Conservation (phyloP, 352 stramenopile species). For the Pythium coloratum region DNA sequence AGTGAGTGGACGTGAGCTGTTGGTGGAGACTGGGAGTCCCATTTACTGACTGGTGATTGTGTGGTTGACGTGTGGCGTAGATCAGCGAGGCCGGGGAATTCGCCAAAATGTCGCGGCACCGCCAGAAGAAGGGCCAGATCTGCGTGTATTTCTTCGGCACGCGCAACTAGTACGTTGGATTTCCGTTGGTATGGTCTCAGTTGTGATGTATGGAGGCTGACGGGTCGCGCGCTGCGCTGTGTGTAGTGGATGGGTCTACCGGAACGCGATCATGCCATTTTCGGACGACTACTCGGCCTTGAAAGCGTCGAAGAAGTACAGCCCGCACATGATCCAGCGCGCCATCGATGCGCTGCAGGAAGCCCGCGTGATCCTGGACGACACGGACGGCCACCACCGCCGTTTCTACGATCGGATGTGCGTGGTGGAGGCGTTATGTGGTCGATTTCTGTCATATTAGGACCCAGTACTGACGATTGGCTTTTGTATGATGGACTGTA, state of each 20-base stretch:
- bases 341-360: constrained; percentile 59
- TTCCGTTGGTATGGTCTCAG: neutral
- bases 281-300: constrained; percentile 57
- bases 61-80: constrained; percentile 32
- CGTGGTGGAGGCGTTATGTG: constrained; percentile 19
- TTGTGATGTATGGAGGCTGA: constrained; percentile 3
- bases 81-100: constrained; percentile 84
- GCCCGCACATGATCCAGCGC: constrained; percentile 55
- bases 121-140: constrained; percentile 68
- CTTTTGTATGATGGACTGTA: constrained; percentile 20
- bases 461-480: neutral
- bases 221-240: neutral
- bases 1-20: constrained; percentile 33
- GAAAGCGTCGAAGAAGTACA: constrained; percentile 75
- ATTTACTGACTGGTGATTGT: neutral
- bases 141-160: constrained; percentile 89
- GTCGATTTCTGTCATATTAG: neutral
- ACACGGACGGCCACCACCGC: constrained; percentile 49
- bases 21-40: neutral
- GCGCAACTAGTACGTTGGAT: constrained; percentile 76
- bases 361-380: constrained; percentile 63
- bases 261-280: constrained; percentile 70
- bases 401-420: constrained; percentile 85
- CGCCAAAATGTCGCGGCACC: constrained; percentile 75
- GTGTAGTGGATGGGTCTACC: constrained; percentile 73